Conservation (phyloP, 2,329 filamentous ascomycete species). For the Penicillium sp. region DNA sequence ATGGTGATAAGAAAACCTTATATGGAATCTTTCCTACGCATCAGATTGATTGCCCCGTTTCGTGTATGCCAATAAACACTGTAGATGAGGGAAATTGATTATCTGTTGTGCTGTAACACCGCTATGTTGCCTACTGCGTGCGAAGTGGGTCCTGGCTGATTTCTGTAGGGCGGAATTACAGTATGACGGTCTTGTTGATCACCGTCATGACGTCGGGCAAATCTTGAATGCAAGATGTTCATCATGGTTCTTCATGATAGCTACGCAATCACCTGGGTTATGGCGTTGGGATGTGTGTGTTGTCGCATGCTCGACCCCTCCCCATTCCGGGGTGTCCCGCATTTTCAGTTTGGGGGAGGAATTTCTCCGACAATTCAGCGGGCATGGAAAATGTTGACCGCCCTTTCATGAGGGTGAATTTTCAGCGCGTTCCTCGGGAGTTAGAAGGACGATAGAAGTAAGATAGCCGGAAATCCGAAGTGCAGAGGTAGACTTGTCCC, state of each 20-base stretch:
- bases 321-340: conserved; percentile 1
- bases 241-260: neutral
- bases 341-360: neutral
- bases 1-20: neutral
- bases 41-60: neutral
- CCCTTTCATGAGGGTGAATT: conserved; percentile 8
- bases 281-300: neutral
- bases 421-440: conserved; percentile 24
- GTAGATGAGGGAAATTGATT: neutral
- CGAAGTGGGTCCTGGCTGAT: neutral
- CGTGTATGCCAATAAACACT: neutral
- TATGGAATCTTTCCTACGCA: neutral
- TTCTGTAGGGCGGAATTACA: neutral
- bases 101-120: neutral
- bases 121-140: neutral
- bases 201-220: neutral
- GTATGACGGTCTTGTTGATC: neutral
- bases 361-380: conserved; percentile 16
- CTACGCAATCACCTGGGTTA: neutral
- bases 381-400: conserved; percentile 3
- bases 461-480: neutral
- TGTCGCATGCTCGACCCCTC: neutral
- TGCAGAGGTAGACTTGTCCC: neutral
- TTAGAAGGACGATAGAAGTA: neutral
- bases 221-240: neutral